Evolutionary conservation across 768 basidiomycete species (phyloP), one percentile per base, ranked within the genome.

Genomic region (Gloeophyllum trabeum): DNA sequence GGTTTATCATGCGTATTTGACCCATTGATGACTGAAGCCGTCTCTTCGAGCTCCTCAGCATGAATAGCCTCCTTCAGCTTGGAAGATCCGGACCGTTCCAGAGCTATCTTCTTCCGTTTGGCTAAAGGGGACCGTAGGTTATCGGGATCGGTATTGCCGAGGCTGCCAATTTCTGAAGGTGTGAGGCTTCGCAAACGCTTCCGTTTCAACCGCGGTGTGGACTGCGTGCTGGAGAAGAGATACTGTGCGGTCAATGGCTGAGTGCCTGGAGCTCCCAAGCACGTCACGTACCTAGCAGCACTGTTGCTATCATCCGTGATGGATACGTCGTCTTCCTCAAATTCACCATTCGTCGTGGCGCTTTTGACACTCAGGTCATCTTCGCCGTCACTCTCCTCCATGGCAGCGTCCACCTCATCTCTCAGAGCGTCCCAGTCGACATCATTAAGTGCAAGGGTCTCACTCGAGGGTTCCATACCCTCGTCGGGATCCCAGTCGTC

Each of bases 401-500:
- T 77, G 28, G 85, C 81, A 34, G 81, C 89, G 47, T 90, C 87
- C 25, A 92, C 81, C 54, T 93, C 92, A 45, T 82, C 76, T 54
- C 87, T 85, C 50, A 88, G 81, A 50, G 79, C 81, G 50, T 79
- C 75, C 82, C 88, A 90, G 56, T 89, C 71, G 43, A 88, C 78
- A 36, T 76, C 76, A 44, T 62, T 69, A 44, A 80, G 64, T 55
- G 73, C 73, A 37, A 81, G 59, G 13, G 45, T 47, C 41, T 41
- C 37, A 25, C 45, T 51, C 46, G 48, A 49, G 35, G 49, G 51
- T 19, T 51, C 49, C 30, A 54, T 40, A 18, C 45, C 51, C 22
- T 57, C 59, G 40, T 61, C 66, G 48, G 67, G 65, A 46, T 81
- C 79, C 76, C 76, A 81, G 51, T 81, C 81, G 53, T 83, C 78